Evolutionary conservation across 345 rosid species (phyloP).

Genomic region (Salix brachista): DNA sequence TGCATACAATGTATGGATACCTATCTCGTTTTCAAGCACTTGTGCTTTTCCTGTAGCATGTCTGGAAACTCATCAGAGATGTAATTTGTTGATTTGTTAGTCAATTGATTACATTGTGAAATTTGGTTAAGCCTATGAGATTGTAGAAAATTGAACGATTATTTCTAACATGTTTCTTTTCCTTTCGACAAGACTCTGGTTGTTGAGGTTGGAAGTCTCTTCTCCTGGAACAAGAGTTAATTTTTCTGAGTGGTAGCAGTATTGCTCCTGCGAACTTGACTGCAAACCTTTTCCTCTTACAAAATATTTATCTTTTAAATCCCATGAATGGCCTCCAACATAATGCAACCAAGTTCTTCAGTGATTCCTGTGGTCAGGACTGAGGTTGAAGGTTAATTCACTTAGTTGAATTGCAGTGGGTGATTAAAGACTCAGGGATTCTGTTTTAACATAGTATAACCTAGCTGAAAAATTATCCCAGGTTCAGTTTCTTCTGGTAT

Average conservation of each 20-base stretch:
- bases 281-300: neutral
- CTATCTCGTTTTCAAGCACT: neutral
- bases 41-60: neutral
- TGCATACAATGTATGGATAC: neutral
- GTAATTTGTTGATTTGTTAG: neutral
- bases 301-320: neutral
- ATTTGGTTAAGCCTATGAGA: neutral
- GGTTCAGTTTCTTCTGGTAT: neutral
- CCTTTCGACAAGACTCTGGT: neutral
- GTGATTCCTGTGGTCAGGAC: neutral
- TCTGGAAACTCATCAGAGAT: neutral
- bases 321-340: neutral
- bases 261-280: too few species aligned
- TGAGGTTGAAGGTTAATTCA: neutral
- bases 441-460: neutral
- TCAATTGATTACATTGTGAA: neutral
- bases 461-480: neutral
- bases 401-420: neutral
- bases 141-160: neutral
- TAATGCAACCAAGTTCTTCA: neutral
- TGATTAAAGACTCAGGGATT: neutral
- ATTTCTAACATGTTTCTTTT: neutral
- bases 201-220: neutral
- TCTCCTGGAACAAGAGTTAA: neutral
- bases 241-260: neutral